Base-by-base conservation (phyloP, 2,329 filamentous ascomycete species). In the Metarhizium rileyi region DNA sequence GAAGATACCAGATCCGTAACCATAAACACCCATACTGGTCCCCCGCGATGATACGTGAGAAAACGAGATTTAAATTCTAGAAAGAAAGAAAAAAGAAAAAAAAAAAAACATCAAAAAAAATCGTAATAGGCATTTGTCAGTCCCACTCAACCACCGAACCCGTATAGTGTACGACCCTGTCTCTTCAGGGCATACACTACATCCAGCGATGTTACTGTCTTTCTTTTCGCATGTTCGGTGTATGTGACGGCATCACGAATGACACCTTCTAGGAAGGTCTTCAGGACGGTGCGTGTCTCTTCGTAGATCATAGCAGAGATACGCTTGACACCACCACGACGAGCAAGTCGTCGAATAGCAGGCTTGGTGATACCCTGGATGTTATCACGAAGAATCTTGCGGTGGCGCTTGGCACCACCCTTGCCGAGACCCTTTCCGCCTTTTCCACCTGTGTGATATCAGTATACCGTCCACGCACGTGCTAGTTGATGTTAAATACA, bases 261-360 rank as follows among this genome's bases (percentile, higher is more conserved):
- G 68, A 87, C 83, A 63, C 79, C 77, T 72, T 86, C 83, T 56
- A 87, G 81, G 79, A 86, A 87, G 59, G 82, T 83, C 79, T 87
- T 87, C 62, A 87, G 78, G 57, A 87, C 83, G 75, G 81, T 81
- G 59, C 83, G 83, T 55, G 83, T 87, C 76, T 87, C 83, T 70
- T 86, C 83, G 76, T 87, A 87, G 71, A 87, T 87, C 82, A 87
- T 94, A 70, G 90, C 90, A 66, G 90, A 95, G 67, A 96, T 96
- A 95, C 90, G 90, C 87, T 96, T 96, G 81, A 96, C 90, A 90
- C 90, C 90, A 74, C 90, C 90, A 93, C 90, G 90, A 76, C 90
- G 90, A 59, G 90, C 90, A 70, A 96, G 90, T 91, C 90, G 90
- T 66, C 90, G 86, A 74, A 96, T 96, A 64, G 90, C 90, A 65